Conservation (phyloP, 164 flowering plant genomes). For the Sextonia rubra region DNA sequence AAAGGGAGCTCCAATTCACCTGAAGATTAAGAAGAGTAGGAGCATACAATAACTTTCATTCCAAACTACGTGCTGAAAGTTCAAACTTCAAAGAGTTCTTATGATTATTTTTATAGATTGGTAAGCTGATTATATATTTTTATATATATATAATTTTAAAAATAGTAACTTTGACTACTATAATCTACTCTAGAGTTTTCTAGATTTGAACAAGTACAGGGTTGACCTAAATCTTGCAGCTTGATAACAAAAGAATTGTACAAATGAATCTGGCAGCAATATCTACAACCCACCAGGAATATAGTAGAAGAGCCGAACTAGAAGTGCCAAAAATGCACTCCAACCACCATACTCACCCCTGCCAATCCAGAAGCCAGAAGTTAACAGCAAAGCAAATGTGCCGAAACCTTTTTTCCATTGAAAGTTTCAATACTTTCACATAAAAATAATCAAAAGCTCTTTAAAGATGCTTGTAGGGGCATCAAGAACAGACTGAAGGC, state of each 20-base stretch:
- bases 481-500: background rate
- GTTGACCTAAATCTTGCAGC: background rate
- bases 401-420: too few species aligned
- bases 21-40: slow-evolving; percentile 19
- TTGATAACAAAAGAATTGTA: background rate
- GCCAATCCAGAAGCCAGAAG: slow-evolving; percentile 12
- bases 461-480: background rate
- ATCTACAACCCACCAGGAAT: slow-evolving; percentile 56
- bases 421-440: too few species aligned
- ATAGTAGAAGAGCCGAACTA: slow-evolving; percentile 72
- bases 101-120: too few species aligned
- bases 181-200: background rate
- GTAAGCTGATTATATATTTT: background rate
- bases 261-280: background rate
- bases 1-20: slow-evolving; percentile 84
- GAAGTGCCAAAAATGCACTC: slow-evolving; percentile 79
- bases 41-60: background rate
- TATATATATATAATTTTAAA: too few species aligned
- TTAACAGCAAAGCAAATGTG: background rate
- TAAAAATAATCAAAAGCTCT: background rate
- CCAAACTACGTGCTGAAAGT: background rate
- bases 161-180: too few species aligned
- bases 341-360: slow-evolving; percentile 92
- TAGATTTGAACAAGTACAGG: background rate
- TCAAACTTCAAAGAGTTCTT: too few species aligned